A percentile compares a stretch with the other conserved stretches of the same genome.
Evolutionary conservation across 306 rosid genomes (phyloP).

Genomic region (Cicer bijugum): DNA sequence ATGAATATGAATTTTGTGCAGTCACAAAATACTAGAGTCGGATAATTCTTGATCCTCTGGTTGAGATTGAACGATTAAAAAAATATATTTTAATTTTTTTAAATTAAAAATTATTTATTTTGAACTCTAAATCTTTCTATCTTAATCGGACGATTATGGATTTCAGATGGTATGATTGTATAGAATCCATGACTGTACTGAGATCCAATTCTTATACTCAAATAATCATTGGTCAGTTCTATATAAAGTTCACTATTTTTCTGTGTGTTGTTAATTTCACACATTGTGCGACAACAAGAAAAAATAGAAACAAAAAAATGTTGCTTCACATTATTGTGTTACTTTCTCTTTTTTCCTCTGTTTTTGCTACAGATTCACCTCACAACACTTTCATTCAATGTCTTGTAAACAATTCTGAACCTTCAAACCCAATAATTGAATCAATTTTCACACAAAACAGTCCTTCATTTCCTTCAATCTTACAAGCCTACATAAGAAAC

Average conservation of each 20-base stretch:
- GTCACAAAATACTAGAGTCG: too few relatives aligned
- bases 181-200: too few relatives aligned
- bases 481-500: conserved; percentile 63
- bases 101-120: too few relatives aligned
- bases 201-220: too few relatives aligned
- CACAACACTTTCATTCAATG: conserved; percentile 48
- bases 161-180: too few relatives aligned
- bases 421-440: conserved; percentile 48
- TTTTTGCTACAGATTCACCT: conserved; percentile 24
- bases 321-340: conserved; percentile 29
- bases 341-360: background rate
- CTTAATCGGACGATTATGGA: too few relatives aligned
- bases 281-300: background rate
- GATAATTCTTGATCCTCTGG: too few relatives aligned
- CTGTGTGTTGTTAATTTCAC: background rate
- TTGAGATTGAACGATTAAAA: too few relatives aligned
- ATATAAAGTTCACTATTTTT: background rate
- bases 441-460: conserved; percentile 51
- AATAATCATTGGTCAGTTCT: background rate
- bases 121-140: too few relatives aligned
- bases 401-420: conserved; percentile 43
- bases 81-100: too few relatives aligned
- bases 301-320: background rate
- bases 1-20: too few relatives aligned
- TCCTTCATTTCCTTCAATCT: conserved; percentile 52